phyloP scores from a whole-genome alignment of 192 early-diverging fungal genomes.

The Spizellomyces sp. region DNA sequence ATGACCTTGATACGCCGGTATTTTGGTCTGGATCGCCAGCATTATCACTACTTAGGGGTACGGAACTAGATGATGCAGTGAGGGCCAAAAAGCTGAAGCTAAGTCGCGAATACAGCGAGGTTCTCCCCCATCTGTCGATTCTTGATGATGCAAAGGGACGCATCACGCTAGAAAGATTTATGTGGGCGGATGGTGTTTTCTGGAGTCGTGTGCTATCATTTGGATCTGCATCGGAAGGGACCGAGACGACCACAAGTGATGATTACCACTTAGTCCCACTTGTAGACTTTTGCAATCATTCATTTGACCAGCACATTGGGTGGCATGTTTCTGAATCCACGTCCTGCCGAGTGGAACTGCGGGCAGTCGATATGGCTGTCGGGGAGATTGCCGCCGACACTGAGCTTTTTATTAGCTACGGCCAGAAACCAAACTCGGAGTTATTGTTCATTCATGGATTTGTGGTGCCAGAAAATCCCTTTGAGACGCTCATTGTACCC shows the following conservation, averaged over 20 bases:
- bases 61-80: constrained; percentile 52
- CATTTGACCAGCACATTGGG: constrained; percentile 49
- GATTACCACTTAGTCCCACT: constrained; percentile 67
- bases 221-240: constrained; percentile 22
- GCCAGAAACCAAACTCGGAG: constrained; percentile 70
- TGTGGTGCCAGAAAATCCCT: constrained; percentile 52
- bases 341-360: constrained; percentile 31
- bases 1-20: constrained; percentile 38
- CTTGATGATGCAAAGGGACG: constrained; percentile 20
- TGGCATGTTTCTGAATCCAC: constrained; percentile 50
- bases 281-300: constrained; percentile 76
- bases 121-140: constrained; percentile 17
- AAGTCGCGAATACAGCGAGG: constrained; percentile 46
- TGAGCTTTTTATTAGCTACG: constrained; percentile 69
- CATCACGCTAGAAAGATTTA: constrained; percentile 46
- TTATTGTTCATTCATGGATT: constrained; percentile 75
- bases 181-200: constrained; percentile 71
- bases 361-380: constrained; percentile 6
- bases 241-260: neutral
- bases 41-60: constrained; percentile 52
- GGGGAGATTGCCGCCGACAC: constrained; percentile 18
- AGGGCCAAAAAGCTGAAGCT: constrained; percentile 52
- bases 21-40: constrained; percentile 42
- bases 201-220: constrained; percentile 72
- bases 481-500: constrained; percentile 25